Conservation (phyloP, 2,329 filamentous ascomycete species). For the Pseudogymnoascus pannorum region DNA sequence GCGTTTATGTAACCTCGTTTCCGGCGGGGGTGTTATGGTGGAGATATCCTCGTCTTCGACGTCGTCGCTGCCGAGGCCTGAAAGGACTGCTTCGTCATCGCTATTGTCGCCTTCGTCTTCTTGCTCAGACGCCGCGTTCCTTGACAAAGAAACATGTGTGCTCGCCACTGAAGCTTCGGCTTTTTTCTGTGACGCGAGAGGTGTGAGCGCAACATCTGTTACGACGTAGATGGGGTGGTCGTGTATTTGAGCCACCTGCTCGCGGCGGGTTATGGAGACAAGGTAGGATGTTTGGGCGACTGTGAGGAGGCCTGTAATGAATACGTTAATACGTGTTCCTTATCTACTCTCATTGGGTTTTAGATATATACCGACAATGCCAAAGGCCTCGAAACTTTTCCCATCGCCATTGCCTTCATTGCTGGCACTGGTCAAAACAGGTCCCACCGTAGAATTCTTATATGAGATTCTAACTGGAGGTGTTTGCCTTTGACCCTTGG, state of each 20-base stretch:
- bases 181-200: conserved; percentile 67
- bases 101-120: conserved; percentile 37
- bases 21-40: conserved; percentile 3
- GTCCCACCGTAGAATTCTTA: conserved; percentile 23
- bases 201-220: conserved; percentile 85
- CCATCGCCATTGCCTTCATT: conserved; percentile 10
- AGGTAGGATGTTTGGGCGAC: conserved; percentile 77
- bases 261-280: conserved; percentile 75
- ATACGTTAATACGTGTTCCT: background rate
- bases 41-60: conserved; percentile 34
- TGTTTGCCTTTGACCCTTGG: conserved; percentile 23
- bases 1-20: conserved; percentile 17
- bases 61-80: conserved; percentile 32
- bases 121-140: conserved; percentile 15
- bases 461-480: conserved; percentile 26
- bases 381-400: conserved; percentile 30
- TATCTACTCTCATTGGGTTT: background rate
- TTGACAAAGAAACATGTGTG: conserved; percentile 42
- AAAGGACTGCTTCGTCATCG: conserved; percentile 37
- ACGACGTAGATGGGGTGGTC: conserved; percentile 79
- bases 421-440: conserved; percentile 16
- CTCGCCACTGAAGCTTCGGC: conserved; percentile 64
- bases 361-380: conserved; percentile 27
- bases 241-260: conserved; percentile 82
- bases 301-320: conserved; percentile 64